Percentiles rank a stretch among this genome's conserved stretches.
phyloP scores from a whole-genome alignment of 2,329 filamentous ascomycete species.

The Neonectria sp. region DNA sequence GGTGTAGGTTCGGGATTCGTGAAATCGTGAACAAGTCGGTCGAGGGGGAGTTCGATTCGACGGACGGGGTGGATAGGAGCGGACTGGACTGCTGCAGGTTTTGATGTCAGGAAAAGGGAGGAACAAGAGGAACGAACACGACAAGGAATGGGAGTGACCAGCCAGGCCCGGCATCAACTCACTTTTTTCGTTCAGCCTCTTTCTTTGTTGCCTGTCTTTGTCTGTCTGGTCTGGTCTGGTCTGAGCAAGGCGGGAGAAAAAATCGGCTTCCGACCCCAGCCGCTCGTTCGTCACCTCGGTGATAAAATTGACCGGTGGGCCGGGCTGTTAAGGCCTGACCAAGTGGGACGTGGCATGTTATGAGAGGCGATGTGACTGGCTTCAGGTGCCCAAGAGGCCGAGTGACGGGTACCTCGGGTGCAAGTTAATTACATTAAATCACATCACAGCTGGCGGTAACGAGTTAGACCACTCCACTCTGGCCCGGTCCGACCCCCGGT shows the following conservation, averaged over 20 bases:
- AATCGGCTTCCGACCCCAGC: slow-evolving; percentile 39
- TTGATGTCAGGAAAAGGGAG: not conserved
- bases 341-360: slow-evolving; percentile 35
- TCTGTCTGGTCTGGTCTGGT: too few species aligned
- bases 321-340: slow-evolving; percentile 34
- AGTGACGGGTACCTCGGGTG: too few species aligned
- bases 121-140: not conserved
- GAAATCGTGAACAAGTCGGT: not conserved
- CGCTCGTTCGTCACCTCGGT: slow-evolving; percentile 42
- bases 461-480: not conserved
- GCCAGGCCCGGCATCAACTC: not conserved
- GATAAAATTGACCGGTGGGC: slow-evolving; percentile 47
- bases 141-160: too few species aligned
- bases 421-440: not conserved
- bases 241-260: slow-evolving; percentile 16
- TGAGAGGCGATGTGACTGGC: slow-evolving; percentile 3
- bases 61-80: not conserved
- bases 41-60: not conserved
- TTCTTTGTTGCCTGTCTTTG: not conserved
- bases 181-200: not conserved
- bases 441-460: not conserved
- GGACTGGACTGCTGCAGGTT: not conserved
- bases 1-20: not conserved
- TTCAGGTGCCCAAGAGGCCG: not conserved
- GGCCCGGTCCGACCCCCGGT: not conserved